Conservation (phyloP, 805 yeast genomes). For the Metschnikowia peoriensis region DNA sequence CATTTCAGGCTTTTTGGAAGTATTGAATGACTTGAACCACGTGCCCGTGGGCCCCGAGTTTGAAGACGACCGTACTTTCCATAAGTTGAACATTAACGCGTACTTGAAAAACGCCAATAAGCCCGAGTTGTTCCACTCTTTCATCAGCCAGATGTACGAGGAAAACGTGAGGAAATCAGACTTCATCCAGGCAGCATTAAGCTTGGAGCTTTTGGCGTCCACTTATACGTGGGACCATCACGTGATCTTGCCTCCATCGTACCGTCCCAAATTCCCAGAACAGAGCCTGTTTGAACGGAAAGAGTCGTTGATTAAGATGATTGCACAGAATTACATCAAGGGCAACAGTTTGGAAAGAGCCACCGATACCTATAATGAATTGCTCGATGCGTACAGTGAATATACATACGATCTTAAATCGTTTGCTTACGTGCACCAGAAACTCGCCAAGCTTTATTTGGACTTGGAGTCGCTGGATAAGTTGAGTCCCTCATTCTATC, state of each 20-base stretch:
- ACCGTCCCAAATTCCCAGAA: conserved; percentile 71
- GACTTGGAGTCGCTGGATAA: conserved; percentile 69
- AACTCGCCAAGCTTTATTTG: conserved; percentile 64
- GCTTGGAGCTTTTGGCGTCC: conserved; percentile 72
- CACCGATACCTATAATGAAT: conserved; percentile 70
- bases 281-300: conserved; percentile 81
- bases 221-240: conserved; percentile 74
- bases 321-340: conserved; percentile 64
- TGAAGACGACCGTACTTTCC: conserved; percentile 83
- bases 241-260: conserved; percentile 51
- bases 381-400: conserved; percentile 70
- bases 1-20: conserved; percentile 59
- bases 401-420: conserved; percentile 75
- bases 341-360: conserved; percentile 82
- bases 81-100: conserved; percentile 70
- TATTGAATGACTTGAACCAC: conserved; percentile 62
- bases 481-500: conserved; percentile 72
- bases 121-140: conserved; percentile 78
- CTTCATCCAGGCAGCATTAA: conserved; percentile 78
- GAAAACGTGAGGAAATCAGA: conserved; percentile 59
- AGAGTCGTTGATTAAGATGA: conserved; percentile 64
- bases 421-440: conserved; percentile 65
- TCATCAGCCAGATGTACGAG: conserved; percentile 71
- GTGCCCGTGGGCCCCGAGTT: conserved; percentile 83
- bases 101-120: conserved; percentile 73